Base-by-base conservation (phyloP, 495 filamentous ascomycete genomes). In the Penicillium flavigenum region DNA sequence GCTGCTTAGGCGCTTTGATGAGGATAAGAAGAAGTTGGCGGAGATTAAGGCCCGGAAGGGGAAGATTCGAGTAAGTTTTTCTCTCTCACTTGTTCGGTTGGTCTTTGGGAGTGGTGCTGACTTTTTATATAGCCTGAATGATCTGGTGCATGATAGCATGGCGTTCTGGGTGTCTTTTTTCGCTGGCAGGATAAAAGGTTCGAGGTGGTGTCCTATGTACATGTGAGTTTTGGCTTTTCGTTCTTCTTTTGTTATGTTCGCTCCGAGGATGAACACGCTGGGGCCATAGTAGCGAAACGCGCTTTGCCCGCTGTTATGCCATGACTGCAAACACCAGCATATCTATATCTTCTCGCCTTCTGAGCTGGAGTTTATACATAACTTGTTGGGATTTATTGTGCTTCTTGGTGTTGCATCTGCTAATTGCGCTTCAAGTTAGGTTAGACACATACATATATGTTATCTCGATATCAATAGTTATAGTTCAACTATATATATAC, bases 201-300 rank as follows among this genome's bases (percentile, higher is more conserved):
- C 53, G 32, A 47, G 31, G 51, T 49, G 43, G 54, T 49, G 43
- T 50, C 50, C 42, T 39, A 41, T 66, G 57, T 56, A 58, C 48
- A 46, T 46, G 63, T 63, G 46, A 63, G 60, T 63, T 54, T 47
- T 57, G 60, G 36, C 2, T 36, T 52, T 32, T 61, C 38, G 31
- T 16, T 59, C 42, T 49, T 10, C 27, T 42, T 36, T 42, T 43
- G 3, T 34, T 10, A 5, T 32, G 34, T 29, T 50, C 24, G 39
- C 39, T 63, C 53, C 41, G 65, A 61, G 75, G 80, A 83, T 81
- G 80, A 81, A 65, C 65, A 60, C 70, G 78, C 80, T 81, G 77
- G 79, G 80, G 79, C 80, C 78, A 82, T 72, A 81, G 76, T 79
- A 82, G 76, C 63, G 71, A 72, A 68, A 72, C 67, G 72, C 69